phyloP scores from a whole-genome alignment of 2,329 filamentous ascomycete species.

The Cytospora leucostoma region DNA sequence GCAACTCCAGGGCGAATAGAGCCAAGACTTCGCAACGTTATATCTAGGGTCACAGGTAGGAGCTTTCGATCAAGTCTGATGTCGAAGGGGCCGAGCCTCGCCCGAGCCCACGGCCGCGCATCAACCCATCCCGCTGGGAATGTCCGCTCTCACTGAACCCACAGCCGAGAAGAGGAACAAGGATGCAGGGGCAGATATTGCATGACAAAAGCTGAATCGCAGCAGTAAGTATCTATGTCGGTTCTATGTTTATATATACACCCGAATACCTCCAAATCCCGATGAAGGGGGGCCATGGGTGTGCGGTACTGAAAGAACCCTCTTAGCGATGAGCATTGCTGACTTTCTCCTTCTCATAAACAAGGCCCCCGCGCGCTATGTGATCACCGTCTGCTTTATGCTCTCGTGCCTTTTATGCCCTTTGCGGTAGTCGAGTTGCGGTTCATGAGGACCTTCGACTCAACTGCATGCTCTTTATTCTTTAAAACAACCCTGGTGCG shows the following conservation, averaged over 20 bases:
- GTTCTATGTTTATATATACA: constrained; percentile 19
- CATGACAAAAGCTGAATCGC: background rate
- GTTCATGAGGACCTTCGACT: background rate
- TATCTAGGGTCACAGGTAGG: too few relatives aligned
- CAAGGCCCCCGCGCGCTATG: background rate
- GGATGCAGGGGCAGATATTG: too few relatives aligned
- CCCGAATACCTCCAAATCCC: background rate
- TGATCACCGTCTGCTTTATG: background rate
- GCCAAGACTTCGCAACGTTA: too few relatives aligned
- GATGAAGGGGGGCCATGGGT: background rate
- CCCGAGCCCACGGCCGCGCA: too few relatives aligned
- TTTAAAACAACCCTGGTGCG: constrained; percentile 3
- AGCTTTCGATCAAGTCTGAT: too few relatives aligned
- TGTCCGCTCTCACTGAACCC: background rate
- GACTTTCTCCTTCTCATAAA: background rate
- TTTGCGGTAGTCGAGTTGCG: background rate
- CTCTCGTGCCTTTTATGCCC: background rate
- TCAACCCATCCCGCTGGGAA: too few relatives aligned
- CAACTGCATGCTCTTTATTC: constrained; percentile 1
- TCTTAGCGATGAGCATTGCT: background rate
- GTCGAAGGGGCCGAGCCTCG: too few relatives aligned
- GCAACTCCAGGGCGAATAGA: too few relatives aligned
- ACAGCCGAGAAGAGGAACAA: background rate
- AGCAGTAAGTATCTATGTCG: constrained; percentile 4
- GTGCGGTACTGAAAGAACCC: background rate